These are phyloP conservation scores for Lasiodiplodia citricola DNA, from an alignment of 2,329 filamentous ascomycete species.

Conservation along the genomic window DNA sequence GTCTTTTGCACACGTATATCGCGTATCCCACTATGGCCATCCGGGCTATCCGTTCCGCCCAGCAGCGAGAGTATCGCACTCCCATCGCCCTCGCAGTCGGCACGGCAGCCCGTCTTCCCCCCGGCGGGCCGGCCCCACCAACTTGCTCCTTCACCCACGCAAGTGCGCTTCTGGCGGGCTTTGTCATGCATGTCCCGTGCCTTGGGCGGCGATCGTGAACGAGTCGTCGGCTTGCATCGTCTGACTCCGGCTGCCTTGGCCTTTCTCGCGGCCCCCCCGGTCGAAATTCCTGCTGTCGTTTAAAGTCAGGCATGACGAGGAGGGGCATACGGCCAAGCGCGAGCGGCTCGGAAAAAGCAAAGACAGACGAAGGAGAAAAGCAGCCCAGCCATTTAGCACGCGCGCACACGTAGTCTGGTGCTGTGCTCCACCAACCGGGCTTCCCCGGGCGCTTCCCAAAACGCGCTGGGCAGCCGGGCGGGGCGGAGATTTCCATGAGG, in stretches of 20 bases:
- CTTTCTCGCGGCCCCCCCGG: background rate
- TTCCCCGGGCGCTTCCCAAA: conserved; percentile 22
- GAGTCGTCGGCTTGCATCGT: background rate
- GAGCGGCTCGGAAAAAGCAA: background rate
- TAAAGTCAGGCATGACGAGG: background rate
- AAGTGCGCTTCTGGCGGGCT: background rate
- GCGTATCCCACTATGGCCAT: background rate
- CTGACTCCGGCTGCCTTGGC: background rate
- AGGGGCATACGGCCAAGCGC: background rate
- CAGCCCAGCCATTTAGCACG: background rate
- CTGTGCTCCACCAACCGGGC: background rate
- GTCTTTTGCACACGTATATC: background rate
- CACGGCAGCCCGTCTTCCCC: background rate
- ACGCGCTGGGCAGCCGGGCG: background rate
- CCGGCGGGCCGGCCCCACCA: background rate
- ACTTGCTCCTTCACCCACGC: background rate
- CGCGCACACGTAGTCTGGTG: background rate
- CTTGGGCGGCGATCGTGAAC: background rate
- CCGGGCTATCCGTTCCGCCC: background rate
- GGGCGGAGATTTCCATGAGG: background rate
- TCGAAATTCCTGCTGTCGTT: background rate
- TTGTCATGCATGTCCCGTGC: background rate
- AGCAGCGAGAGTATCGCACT: background rate
- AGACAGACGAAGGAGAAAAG: background rate
- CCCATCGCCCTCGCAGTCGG: background rate